These are phyloP conservation scores for Plasmopara halstedii DNA, from an alignment of 352 stramenopile species.

Conservation along the genomic window DNA sequence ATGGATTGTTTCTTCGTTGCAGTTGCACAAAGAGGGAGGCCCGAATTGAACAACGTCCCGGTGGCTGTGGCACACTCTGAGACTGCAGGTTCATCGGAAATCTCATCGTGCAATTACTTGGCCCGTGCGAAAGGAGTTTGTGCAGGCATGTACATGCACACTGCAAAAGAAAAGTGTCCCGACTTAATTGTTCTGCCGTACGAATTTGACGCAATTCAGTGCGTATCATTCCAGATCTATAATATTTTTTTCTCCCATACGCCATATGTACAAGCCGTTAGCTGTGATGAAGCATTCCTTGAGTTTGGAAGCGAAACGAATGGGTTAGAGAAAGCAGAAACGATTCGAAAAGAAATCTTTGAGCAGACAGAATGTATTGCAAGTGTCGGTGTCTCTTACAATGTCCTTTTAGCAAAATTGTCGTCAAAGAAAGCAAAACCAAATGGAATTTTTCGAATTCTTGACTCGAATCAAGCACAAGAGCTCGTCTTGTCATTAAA, in stretches of 20 bases:
- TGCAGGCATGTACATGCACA: slow-evolving; percentile 93
- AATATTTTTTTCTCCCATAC: slow-evolving; percentile 85
- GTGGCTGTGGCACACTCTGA: slow-evolving; percentile 89
- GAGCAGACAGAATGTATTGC: slow-evolving; percentile 85
- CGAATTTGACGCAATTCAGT: slow-evolving; percentile 87
- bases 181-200: slow-evolving; percentile 92
- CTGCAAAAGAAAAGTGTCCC: slow-evolving; percentile 86
- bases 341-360: slow-evolving; percentile 60
- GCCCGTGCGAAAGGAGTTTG: slow-evolving; percentile 85
- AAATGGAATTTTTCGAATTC: slow-evolving; percentile 74
- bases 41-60: slow-evolving; percentile 60
- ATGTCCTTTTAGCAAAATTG: slow-evolving; percentile 92
- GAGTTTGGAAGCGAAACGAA: slow-evolving; percentile 68
- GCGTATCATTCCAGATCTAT: slow-evolving; percentile 91
- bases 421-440: slow-evolving; percentile 92
- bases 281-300: slow-evolving; percentile 94
- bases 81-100: slow-evolving; percentile 78
- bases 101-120: slow-evolving; percentile 95
- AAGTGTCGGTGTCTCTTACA: slow-evolving; percentile 90
- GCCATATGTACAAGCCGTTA: slow-evolving; percentile 89
- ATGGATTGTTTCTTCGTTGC: slow-evolving; percentile 98
- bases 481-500: slow-evolving; percentile 59
- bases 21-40: slow-evolving; percentile 82
- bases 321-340: slow-evolving; percentile 56
- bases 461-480: slow-evolving; percentile 31